Base-by-base conservation (phyloP, 805 yeast genomes). In the Lachancea sp. region DNA sequence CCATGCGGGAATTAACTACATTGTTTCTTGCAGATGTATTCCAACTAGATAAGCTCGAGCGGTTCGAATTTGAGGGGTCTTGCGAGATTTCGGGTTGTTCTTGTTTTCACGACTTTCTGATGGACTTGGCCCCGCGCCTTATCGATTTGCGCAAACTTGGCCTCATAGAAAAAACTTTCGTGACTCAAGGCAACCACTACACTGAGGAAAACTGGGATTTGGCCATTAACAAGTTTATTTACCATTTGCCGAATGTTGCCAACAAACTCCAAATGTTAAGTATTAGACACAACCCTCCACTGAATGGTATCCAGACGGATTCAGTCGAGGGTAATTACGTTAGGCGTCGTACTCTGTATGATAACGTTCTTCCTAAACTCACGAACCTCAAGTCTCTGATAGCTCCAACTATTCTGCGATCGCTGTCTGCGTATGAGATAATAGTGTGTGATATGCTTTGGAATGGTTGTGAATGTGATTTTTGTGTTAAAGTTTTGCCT, bases 311-410 rank as follows among this genome's bases (percentile, higher is more conserved):
- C 25, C 69, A 78, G 11, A 64, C 59, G 13, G 83, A 81, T 55
- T 85, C 86, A 2, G 72, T 78, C 29, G 90, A 83, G 52, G 94
- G 94, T 0, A 83, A 83, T 49, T 81, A 77, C 49, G 54, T 73
- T 5, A 70, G 87, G 45, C 69, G 87, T 50, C 66, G 75, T 39
- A 69, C 65, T 21, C 51, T 83, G 9, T 80, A 71, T 49, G 68
- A 69, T 18, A 56, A 61, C 0, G 60, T 71, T 0, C 54, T 81
- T 4, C 83, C 84, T 0, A 51, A 65, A 12, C 47, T 75, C 21
- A 50, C 50, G 11, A 51, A 63, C 2, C 61, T 77, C 31, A 61
- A 71, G 34, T 64, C 65, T 1, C 54, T 83, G 11, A 61, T 74
- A 3, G 68, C 78, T 0, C 87, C 89, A 2, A 75, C 77, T 4